Evolutionary conservation across 495 filamentous ascomycete genomes (phyloP).

Genomic region (Hypoxylon lienhwacheense): DNA sequence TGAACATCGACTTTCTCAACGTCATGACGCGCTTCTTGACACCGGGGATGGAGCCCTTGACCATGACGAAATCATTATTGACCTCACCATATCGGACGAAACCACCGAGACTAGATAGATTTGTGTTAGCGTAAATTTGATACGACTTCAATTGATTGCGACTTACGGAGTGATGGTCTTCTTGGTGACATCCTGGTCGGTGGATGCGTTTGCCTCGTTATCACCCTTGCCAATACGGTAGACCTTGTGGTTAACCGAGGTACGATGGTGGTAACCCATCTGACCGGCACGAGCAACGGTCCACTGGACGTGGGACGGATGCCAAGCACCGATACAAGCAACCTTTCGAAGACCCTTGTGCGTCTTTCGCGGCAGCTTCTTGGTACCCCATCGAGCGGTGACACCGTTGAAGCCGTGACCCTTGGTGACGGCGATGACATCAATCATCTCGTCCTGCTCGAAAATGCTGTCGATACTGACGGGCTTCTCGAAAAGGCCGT

Average conservation of each 20-base stretch:
- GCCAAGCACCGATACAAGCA: conserved; percentile 99
- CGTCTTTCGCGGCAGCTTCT: conserved; percentile 99
- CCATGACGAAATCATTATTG: conserved; percentile 98
- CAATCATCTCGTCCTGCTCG: conserved; percentile 99
- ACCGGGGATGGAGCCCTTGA: conserved; percentile 97
- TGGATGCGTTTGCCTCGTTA: conserved; percentile 87
- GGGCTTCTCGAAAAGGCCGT: conserved; percentile 97
- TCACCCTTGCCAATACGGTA: conserved; percentile 95
- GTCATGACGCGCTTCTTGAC: conserved; percentile 99
- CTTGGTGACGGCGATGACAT: conserved; percentile 99
- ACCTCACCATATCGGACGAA: conserved; percentile 99
- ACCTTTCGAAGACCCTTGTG: conserved; percentile 99
- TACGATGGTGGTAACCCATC: conserved; percentile 99
- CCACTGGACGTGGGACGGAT: conserved; percentile 99
- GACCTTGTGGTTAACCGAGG: conserved; percentile 99
- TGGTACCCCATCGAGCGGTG: conserved; percentile 97
- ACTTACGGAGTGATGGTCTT: conserved; percentile 99
- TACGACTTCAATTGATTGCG: conserved; percentile 1
- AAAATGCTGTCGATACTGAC: conserved; percentile 92
- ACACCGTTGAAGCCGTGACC: conserved; percentile 98
- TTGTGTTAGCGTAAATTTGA: conserved; percentile 34
- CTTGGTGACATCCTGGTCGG: conserved; percentile 96
- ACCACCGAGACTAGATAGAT: conserved; percentile 77
- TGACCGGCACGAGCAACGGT: conserved; percentile 99
- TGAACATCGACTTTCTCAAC: conserved; percentile 98